Conservation (phyloP, 2,329 filamentous ascomycete genomes). For the Colletotrichum abscissum region DNA sequence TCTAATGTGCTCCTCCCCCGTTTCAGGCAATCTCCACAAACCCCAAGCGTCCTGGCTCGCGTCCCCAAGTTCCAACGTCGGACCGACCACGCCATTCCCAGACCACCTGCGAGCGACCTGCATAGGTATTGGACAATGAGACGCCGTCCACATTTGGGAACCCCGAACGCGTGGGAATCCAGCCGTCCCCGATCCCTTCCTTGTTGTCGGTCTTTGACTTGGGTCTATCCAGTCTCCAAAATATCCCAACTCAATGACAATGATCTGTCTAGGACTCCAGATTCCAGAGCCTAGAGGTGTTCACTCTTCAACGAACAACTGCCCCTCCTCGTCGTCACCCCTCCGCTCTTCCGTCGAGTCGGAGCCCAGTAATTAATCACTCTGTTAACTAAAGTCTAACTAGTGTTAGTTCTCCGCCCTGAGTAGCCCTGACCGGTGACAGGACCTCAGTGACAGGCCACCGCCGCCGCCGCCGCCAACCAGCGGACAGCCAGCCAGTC, state of each 20-base stretch:
- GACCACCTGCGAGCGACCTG: background rate
- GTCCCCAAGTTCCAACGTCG: background rate
- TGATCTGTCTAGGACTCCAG: background rate
- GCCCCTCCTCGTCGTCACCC: background rate
- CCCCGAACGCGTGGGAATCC: background rate
- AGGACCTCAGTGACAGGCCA: background rate
- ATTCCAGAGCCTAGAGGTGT: too few relatives aligned
- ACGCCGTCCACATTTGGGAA: background rate
- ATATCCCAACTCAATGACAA: background rate
- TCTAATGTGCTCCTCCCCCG: background rate
- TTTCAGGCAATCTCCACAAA: constrained; percentile 16
- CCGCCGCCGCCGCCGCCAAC: too few relatives aligned
- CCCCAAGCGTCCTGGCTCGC: constrained; percentile 1
- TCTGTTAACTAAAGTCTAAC: background rate
- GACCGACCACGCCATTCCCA: constrained; percentile 12
- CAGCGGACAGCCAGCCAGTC: background rate
- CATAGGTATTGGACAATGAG: background rate
- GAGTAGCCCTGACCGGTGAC: background rate
- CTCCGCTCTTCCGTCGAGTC: constrained; percentile 8
- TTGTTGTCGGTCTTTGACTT: background rate
- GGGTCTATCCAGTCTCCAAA: background rate
- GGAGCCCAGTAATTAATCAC: background rate
- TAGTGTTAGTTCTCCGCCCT: background rate
- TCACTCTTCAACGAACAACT: background rate
- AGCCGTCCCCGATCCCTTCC: background rate